These are phyloP conservation scores for Yarrowia sp. DNA, from an alignment of 805 yeast species.

Conservation along the genomic window DNA sequence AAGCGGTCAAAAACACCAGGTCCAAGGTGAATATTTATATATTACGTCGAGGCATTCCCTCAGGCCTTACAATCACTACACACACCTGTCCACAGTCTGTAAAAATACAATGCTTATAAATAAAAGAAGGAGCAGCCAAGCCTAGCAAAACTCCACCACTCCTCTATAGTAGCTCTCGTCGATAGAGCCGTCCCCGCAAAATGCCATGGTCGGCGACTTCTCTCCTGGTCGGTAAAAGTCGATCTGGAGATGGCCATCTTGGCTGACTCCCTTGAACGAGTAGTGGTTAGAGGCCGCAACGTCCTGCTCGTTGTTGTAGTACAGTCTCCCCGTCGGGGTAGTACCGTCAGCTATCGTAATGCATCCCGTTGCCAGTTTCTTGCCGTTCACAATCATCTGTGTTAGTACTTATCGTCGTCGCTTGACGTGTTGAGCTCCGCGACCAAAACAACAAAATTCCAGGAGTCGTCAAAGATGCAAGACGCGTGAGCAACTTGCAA, in stretches of 20 bases:
- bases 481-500: neutral
- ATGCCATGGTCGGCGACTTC: conserved; percentile 27
- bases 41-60: neutral
- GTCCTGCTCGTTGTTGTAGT: conserved; percentile 32
- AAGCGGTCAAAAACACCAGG: neutral
- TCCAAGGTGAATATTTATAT: conserved; percentile 1
- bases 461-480: neutral
- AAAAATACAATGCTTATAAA: conserved; percentile 18
- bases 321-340: conserved; percentile 31
- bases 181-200: conserved; percentile 28
- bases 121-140: neutral
- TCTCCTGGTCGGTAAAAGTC: conserved; percentile 30
- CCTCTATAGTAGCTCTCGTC: conserved; percentile 30
- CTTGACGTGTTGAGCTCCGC: neutral
- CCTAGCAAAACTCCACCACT: conserved; percentile 31
- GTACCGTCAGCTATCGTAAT: conserved; percentile 23
- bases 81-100: neutral
- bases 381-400: conserved; percentile 33
- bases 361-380: conserved; percentile 29
- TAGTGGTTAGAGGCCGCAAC: conserved; percentile 30
- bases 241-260: conserved; percentile 29
- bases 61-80: neutral
- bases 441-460: too few species aligned
- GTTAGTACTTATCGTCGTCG: conserved; percentile 28
- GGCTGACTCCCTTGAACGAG: conserved; percentile 30